A percentile compares a stretch with the other conserved stretches of the same genome.
Conservation (phyloP, 1,139 yeast genomes). For the Blastobotrys malaysiensis region DNA sequence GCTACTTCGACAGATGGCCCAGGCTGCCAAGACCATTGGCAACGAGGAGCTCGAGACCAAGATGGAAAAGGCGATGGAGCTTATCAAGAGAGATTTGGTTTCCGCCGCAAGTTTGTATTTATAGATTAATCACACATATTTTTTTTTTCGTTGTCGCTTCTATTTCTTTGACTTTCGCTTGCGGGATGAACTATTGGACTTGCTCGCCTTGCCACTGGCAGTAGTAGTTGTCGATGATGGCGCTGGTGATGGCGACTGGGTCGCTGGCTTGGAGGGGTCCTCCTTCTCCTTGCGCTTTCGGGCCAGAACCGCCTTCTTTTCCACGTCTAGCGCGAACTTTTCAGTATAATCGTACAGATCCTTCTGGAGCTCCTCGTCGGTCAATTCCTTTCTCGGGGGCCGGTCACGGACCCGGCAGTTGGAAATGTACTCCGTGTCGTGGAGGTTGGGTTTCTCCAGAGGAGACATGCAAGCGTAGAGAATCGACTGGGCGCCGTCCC, state of each 20-base stretch:
- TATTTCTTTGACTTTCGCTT: neutral
- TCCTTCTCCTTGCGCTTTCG: constrained; percentile 22
- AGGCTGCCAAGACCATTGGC: constrained; percentile 91
- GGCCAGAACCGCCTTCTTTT: constrained; percentile 61
- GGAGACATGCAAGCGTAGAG: constrained; percentile 71
- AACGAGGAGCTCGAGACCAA: constrained; percentile 78
- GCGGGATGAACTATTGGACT: neutral
- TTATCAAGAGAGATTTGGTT: constrained; percentile 93
- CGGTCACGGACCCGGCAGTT: constrained; percentile 56
- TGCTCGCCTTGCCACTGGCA: neutral
- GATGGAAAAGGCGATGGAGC: constrained; percentile 77
- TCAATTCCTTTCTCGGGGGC: constrained; percentile 59
- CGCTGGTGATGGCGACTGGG: too few species aligned
- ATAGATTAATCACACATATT: constrained; percentile 17
- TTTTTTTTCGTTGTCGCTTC: neutral
- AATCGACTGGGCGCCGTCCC: constrained; percentile 75
- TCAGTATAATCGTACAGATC: constrained; percentile 59
- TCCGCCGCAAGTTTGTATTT: constrained; percentile 92
- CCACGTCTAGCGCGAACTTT: constrained; percentile 50
- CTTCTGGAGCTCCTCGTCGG: constrained; percentile 57
- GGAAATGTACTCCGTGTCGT: constrained; percentile 65
- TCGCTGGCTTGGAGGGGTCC: too few species aligned
- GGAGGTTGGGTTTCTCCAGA: constrained; percentile 45
- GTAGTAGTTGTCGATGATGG: too few species aligned
- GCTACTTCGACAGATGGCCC: constrained; percentile 79